phyloP scores from a whole-genome alignment of 78 protist species.

The Isochrysis galbana region DNA sequence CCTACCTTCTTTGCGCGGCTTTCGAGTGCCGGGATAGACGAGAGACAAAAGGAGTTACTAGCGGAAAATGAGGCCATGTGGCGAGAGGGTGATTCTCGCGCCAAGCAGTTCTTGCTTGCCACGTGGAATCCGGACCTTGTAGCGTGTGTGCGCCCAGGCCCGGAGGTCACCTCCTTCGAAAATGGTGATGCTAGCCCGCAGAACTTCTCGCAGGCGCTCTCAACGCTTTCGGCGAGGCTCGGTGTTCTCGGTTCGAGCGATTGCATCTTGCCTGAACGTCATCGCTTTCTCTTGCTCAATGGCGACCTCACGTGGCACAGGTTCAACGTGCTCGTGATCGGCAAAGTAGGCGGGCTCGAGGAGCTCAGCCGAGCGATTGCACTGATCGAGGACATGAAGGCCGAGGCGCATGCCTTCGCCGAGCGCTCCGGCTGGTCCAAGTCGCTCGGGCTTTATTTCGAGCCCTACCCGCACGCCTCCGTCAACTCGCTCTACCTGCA shows the following conservation, averaged over 20 bases:
- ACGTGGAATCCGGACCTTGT: background rate
- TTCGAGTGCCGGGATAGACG: background rate
- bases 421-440: background rate
- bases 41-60: background rate
- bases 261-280: background rate
- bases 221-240: no score
- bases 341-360: background rate
- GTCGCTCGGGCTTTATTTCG: background rate
- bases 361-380: background rate
- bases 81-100: background rate
- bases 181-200: no score
- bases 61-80: background rate
- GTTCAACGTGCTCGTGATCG: background rate
- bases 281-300: background rate
- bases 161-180: no score
- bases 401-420: background rate
- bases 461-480: background rate
- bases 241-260: no score
- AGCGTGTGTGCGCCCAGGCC: no score
- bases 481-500: background rate
- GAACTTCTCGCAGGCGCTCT: no score
- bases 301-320: background rate
- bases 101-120: background rate
- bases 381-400: background rate
- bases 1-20: background rate